Conservation (phyloP, 371 early-diverging fungal species). For the Funneliformis caledonium region DNA sequence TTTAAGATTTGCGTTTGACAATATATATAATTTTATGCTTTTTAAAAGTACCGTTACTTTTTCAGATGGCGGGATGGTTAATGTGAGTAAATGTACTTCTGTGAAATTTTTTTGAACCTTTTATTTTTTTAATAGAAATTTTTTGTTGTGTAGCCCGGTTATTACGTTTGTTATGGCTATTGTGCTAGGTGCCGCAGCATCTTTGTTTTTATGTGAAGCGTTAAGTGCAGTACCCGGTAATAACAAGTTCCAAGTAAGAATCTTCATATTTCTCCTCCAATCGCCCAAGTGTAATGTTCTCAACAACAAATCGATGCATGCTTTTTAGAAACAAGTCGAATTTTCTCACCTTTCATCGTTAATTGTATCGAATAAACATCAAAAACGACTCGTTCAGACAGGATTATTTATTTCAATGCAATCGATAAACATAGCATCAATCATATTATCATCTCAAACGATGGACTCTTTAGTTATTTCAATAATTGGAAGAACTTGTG, state of each 20-base stretch:
- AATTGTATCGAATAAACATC: slow-evolving; percentile 47
- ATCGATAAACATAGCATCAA: slow-evolving; percentile 64
- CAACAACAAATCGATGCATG: not conserved
- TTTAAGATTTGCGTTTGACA: not conserved
- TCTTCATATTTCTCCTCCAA: not conserved
- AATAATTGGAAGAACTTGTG: slow-evolving; percentile 48
- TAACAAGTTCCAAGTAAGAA: slow-evolving; percentile 61
- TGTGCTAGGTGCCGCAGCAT: slow-evolving; percentile 55
- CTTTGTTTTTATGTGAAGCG: slow-evolving; percentile 78
- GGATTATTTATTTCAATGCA: slow-evolving; percentile 62
- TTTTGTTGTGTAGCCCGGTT: slow-evolving; percentile 31
- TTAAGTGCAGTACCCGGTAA: slow-evolving; percentile 81
- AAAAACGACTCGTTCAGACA: slow-evolving; percentile 55
- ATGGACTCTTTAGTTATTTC: slow-evolving; percentile 52
- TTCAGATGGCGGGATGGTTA: slow-evolving; percentile 44
- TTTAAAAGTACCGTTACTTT: slow-evolving; percentile 38
- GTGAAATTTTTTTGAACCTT: not conserved
- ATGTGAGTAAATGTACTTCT: slow-evolving; percentile 7
- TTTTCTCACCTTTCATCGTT: slow-evolving; percentile 16
- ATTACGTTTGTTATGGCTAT: slow-evolving; percentile 54
- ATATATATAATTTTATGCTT: not conserved
- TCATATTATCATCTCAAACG: slow-evolving; percentile 65
- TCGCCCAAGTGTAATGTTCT: not conserved
- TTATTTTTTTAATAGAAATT: not conserved
- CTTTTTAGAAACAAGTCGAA: slow-evolving; percentile 24